These are phyloP conservation scores for Phanerodontia chrysosporium DNA, from an alignment of 768 basidiomycete species.

Conservation along the genomic window DNA sequence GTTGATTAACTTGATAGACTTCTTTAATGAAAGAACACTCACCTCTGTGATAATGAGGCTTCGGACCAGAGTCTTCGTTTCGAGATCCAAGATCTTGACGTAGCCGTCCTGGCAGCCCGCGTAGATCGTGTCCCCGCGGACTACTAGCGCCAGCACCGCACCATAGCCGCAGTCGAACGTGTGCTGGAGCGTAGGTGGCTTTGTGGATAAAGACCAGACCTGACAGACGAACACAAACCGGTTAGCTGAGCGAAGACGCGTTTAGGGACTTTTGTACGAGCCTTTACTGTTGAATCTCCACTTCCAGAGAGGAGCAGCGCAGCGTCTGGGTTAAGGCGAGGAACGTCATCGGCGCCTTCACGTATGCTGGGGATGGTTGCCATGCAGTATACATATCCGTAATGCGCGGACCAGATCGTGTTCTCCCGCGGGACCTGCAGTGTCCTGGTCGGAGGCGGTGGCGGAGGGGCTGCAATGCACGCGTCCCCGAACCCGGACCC, in stretches of 20 bases:
- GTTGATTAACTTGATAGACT: background rate
- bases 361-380: conserved; percentile 39
- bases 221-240: conserved; percentile 21
- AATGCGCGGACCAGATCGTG: conserved; percentile 87
- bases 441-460: conserved; percentile 29
- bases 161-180: conserved; percentile 72
- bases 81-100: conserved; percentile 87
- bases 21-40: conserved; percentile 5
- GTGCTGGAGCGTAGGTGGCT: conserved; percentile 47
- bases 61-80: conserved; percentile 82
- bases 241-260: background rate
- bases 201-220: conserved; percentile 62
- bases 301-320: conserved; percentile 70
- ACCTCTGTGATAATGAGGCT: conserved; percentile 87
- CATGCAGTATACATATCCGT: conserved; percentile 92
- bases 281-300: conserved; percentile 90
- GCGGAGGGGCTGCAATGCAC: conserved; percentile 2
- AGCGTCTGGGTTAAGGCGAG: conserved; percentile 15
- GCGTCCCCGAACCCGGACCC: background rate
- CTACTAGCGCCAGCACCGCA: conserved; percentile 78
- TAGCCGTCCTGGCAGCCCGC: conserved; percentile 94
- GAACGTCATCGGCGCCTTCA: conserved; percentile 31
- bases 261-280: too few relatives aligned
- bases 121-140: conserved; percentile 75
- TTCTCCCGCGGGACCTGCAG: conserved; percentile 62